phyloP scores from a whole-genome alignment of 1,284 basidiomycete genomes.

The Porogramme epimiltina region DNA sequence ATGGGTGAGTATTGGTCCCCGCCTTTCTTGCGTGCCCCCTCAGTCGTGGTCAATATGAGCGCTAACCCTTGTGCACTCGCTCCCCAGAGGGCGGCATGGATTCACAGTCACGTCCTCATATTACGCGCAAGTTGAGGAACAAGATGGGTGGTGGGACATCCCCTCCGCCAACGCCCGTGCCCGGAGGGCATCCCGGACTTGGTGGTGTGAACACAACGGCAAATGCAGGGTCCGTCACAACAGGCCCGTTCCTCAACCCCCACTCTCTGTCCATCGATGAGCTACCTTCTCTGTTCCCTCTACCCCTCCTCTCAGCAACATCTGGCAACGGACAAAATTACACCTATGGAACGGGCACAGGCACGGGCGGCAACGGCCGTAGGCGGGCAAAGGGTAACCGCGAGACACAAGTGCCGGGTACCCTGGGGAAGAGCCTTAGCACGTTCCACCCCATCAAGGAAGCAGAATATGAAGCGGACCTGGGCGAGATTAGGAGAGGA shows the following conservation, averaged over 20 bases:
- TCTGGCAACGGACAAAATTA: slow-evolving; percentile 35
- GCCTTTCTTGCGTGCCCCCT: not conserved
- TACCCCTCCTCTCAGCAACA: slow-evolving; percentile 59
- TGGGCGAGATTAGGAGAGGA: slow-evolving; percentile 73
- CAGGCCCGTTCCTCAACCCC: slow-evolving; percentile 71
- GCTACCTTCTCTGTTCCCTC: slow-evolving; percentile 78
- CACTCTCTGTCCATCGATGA: slow-evolving; percentile 82
- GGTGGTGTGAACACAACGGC: slow-evolving; percentile 35
- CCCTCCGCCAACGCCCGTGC: slow-evolving; percentile 59
- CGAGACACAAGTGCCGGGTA: slow-evolving; percentile 50
- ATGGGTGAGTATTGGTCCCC: slow-evolving; percentile 45
- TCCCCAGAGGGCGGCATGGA: slow-evolving; percentile 67
- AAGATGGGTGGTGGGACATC: slow-evolving; percentile 68
- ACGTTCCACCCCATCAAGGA: slow-evolving; percentile 49
- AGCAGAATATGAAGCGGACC: slow-evolving; percentile 66
- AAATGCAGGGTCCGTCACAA: slow-evolving; percentile 55
- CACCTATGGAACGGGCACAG: slow-evolving; percentile 36
- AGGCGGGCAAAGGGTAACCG: slow-evolving; percentile 60
- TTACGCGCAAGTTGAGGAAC: slow-evolving; percentile 79
- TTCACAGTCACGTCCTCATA: slow-evolving; percentile 73
- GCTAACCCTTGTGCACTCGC: not conserved
- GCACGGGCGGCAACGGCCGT: slow-evolving; percentile 46
- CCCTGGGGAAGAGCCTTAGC: slow-evolving; percentile 64
- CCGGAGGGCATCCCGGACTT: slow-evolving; percentile 34
- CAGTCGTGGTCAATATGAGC: not conserved